phyloP scores from a whole-genome alignment of 2,329 filamentous ascomycete genomes.

The Lojkania enalia region DNA sequence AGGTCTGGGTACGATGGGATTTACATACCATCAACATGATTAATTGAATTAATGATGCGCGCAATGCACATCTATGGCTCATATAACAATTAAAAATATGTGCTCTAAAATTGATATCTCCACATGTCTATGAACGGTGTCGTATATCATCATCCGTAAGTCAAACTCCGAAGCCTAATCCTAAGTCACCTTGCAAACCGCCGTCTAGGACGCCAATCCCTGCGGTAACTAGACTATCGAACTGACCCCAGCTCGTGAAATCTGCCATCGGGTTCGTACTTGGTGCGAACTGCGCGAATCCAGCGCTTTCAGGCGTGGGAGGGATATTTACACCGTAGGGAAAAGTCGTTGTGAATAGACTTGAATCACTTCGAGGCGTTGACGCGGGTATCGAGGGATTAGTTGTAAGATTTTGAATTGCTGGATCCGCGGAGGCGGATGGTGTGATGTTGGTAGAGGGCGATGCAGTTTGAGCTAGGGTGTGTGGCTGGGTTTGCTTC shows the following conservation, averaged over 20 bases:
- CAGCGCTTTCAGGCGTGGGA: conserved; percentile 33
- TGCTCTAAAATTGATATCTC: no score
- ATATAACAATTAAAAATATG: no score
- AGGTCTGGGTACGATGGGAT: no score
- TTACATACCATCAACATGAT: no score
- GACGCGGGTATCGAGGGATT: conserved; percentile 2
- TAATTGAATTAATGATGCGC: no score
- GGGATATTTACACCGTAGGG: conserved; percentile 26
- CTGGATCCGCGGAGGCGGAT: background rate
- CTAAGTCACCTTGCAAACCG: conserved; percentile 27
- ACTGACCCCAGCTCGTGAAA: conserved; percentile 44
- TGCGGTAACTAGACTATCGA: conserved; percentile 43
- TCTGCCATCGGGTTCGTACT: conserved; percentile 37
- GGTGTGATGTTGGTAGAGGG: background rate
- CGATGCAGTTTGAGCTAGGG: background rate
- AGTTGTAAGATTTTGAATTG: background rate
- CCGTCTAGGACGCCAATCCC: conserved; percentile 39
- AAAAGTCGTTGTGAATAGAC: conserved; percentile 16
- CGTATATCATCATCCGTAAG: no score
- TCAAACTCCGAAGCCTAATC: conserved; percentile 28
- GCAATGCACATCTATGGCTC: no score
- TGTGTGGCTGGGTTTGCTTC: conserved; percentile 23
- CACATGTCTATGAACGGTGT: no score
- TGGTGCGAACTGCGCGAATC: conserved; percentile 27
- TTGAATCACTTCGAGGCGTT: conserved; percentile 19